Base-by-base conservation (phyloP, 345 rosid species). In the Populus alba region DNA sequence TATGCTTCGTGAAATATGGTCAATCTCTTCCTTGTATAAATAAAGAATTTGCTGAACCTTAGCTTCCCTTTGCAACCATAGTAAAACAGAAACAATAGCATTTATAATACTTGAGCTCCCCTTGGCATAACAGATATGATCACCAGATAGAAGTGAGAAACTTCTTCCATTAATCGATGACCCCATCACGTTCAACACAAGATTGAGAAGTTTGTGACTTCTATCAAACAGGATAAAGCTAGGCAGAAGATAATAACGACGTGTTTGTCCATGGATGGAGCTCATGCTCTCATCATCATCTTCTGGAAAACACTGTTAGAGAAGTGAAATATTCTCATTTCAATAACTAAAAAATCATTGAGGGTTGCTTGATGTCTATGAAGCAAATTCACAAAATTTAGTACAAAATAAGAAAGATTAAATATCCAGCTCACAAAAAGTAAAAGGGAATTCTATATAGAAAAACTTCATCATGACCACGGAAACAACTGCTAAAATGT, bases 141-240 rank as follows among this genome's bases (percentile, higher is more conserved):
- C 78, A n/a, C 68, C 77, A 20, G 84, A 74, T 8, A 66, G 73
- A 47, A 80, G 41, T 0, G 80, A 80, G 18, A 86, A 20, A 15
- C 43, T 79, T 75, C 81, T 81, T 74, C 83, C 89, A 38, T 55
- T 76, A 67, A 91, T 81, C 67, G 77, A 73, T 29, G 77, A 86
- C 25, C 53, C 83, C 91, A 92, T 78, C 61, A 22, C 70, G 29
- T 72, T 76, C 83, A 91, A 79, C 37, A 90, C 90, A 47, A 87
- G 82, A 79, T 82, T 77, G 55, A 83, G 62, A 68, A 93, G 88
- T 75, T 80, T 81, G 65, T 59, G 83, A 86, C 91, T 89, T 72
- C 92, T 84, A 43, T 87, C 90, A 66, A 92, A 92, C 85, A 93
- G 73, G 87, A 83, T 77, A 77, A 81, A 84, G 78, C 97, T 87